phyloP scores from a whole-genome alignment of 768 basidiomycete genomes.

The Mycena latifolia region DNA sequence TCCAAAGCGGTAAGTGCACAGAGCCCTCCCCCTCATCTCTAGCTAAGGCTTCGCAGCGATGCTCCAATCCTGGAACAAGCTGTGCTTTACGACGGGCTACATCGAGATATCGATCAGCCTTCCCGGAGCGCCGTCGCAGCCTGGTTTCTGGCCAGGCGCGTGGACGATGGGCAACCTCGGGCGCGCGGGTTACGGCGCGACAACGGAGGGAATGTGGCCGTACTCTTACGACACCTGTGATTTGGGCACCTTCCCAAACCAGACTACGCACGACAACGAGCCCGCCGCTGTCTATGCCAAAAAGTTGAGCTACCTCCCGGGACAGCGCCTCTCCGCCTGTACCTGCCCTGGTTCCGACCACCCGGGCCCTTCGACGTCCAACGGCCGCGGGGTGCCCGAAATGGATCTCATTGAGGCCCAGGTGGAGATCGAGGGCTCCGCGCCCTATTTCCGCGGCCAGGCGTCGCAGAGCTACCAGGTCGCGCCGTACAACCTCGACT shows the following conservation, averaged over 20 bases:
- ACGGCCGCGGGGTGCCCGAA: constrained; percentile 78
- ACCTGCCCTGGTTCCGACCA: constrained; percentile 77
- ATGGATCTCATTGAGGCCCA: constrained; percentile 83
- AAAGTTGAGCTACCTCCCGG: constrained; percentile 79
- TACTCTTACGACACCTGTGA: constrained; percentile 79
- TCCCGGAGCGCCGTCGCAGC: constrained; percentile 56
- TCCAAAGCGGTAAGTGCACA: constrained; percentile 61
- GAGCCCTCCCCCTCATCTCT: background rate
- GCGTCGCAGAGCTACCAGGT: constrained; percentile 73
- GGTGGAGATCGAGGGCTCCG: constrained; percentile 51
- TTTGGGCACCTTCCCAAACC: constrained; percentile 83
- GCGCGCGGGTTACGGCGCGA: constrained; percentile 82
- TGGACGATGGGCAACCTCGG: constrained; percentile 95
- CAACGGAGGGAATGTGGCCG: constrained; percentile 88
- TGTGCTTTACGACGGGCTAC: constrained; percentile 83
- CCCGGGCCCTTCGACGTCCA: constrained; percentile 69
- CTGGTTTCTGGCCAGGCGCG: constrained; percentile 82
- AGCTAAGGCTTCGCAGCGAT: constrained; percentile 49
- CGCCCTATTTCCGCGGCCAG: constrained; percentile 52
- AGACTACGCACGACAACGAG: constrained; percentile 66
- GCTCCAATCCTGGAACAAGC: constrained; percentile 81
- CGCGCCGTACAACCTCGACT: constrained; percentile 71
- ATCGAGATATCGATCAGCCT: constrained; percentile 70
- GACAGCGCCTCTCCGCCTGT: constrained; percentile 80
- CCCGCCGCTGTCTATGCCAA: constrained; percentile 67